Percentiles rank a stretch among this genome's conserved stretches.
These are phyloP conservation scores for Annulohypoxylon maeteangense DNA, from an alignment of 495 filamentous ascomycete species.

Conservation along the genomic window DNA sequence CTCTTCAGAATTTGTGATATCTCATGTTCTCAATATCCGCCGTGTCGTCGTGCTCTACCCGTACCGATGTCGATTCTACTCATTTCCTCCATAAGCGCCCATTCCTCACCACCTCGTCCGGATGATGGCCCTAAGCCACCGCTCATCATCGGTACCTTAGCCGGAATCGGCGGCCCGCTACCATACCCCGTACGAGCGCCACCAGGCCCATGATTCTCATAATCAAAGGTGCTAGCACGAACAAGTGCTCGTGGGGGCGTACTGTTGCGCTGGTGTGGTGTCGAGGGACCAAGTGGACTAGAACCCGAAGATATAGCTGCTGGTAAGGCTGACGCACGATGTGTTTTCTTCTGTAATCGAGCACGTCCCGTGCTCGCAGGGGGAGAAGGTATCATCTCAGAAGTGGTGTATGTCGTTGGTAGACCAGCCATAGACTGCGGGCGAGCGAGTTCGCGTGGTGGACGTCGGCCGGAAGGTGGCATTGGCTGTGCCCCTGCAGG, in stretches of 20 bases:
- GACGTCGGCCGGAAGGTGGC: constrained; percentile 48
- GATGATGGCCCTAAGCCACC: constrained; percentile 52
- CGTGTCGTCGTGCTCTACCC: constrained; percentile 53
- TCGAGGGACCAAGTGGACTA: constrained; percentile 57
- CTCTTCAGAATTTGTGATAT: constrained; percentile 24
- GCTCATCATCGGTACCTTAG: constrained; percentile 73
- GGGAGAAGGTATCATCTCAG: constrained; percentile 46
- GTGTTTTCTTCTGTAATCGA: constrained; percentile 70
- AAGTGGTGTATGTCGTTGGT: constrained; percentile 37
- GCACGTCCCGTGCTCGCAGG: constrained; percentile 56
- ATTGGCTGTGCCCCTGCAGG: constrained; percentile 61
- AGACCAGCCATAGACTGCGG: constrained; percentile 39
- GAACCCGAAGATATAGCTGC: constrained; percentile 53
- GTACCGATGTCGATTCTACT: constrained; percentile 83
- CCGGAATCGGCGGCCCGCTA: constrained; percentile 73
- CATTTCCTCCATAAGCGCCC: constrained; percentile 81
- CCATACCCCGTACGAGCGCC: constrained; percentile 35
- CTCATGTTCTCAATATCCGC: constrained; percentile 44
- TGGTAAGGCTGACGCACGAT: constrained; percentile 53
- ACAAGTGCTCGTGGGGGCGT: constrained; percentile 54
- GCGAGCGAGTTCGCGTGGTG: constrained; percentile 34
- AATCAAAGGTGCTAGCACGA: constrained; percentile 58
- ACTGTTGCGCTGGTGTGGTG: constrained; percentile 54
- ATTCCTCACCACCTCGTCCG: constrained; percentile 57
- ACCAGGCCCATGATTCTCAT: constrained; percentile 55